phyloP scores from a whole-genome alignment of 2,329 filamentous ascomycete species.

The Tolypocladium pustulatum region DNA sequence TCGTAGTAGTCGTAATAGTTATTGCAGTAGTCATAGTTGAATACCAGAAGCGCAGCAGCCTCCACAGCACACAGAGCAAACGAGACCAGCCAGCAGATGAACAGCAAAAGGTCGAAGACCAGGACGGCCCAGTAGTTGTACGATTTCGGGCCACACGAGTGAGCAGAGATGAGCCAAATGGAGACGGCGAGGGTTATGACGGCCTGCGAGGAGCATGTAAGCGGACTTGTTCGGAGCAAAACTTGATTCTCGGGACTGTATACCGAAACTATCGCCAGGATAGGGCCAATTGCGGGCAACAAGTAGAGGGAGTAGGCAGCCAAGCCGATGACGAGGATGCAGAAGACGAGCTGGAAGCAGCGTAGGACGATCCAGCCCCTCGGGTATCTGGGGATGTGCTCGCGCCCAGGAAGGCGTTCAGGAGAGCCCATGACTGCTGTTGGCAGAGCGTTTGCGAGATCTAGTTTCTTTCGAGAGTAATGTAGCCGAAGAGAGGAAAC shows the following conservation, averaged over 20 bases:
- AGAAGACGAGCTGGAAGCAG: constrained; percentile 34
- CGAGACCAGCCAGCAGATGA: constrained; percentile 41
- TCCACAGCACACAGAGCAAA: constrained; percentile 29
- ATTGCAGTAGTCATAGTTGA: constrained; percentile 11
- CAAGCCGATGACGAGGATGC: constrained; percentile 34
- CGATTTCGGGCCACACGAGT: constrained; percentile 23
- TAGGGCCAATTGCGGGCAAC: constrained; percentile 23
- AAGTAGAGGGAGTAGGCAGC: constrained; percentile 29
- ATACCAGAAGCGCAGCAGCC: constrained; percentile 15
- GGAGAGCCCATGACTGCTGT: background rate
- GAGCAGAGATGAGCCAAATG: constrained; percentile 36
- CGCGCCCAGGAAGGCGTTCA: constrained; percentile 19
- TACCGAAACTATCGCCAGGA: constrained; percentile 28
- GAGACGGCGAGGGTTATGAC: constrained; percentile 32
- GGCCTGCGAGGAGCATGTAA: constrained; percentile 16
- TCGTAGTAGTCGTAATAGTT: constrained; percentile 7
- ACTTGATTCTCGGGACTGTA: background rate
- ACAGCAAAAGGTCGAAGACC: constrained; percentile 37
- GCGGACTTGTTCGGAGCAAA: constrained; percentile 5
- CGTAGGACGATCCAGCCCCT: constrained; percentile 31
- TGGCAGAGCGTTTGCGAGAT: background rate
- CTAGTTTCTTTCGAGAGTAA: background rate
- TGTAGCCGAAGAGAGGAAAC: background rate
- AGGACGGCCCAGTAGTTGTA: constrained; percentile 46
- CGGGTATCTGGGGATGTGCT: constrained; percentile 36